phyloP scores from a whole-genome alignment of 2,329 filamentous ascomycete genomes.

The Fusarium pseudograminearum region DNA sequence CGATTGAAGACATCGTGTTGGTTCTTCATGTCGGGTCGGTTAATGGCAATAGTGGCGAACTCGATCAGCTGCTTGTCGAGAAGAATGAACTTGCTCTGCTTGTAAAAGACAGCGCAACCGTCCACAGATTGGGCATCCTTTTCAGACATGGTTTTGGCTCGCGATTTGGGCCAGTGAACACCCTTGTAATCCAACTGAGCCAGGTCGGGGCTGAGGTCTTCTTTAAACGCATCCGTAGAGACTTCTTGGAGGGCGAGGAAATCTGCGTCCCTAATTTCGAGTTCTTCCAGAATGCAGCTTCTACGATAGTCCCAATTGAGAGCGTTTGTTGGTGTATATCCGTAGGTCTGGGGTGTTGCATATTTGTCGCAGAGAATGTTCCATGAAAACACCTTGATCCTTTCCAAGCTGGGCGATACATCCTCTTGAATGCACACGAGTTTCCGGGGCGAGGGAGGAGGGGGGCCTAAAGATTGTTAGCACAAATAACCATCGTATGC shows the following conservation, averaged over 20 bases:
- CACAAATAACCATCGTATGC: background rate
- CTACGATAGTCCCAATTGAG: constrained; percentile 89
- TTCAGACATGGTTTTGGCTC: constrained; percentile 91
- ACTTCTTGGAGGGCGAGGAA: constrained; percentile 95
- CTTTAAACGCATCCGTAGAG: constrained; percentile 90
- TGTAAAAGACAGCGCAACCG: constrained; percentile 97
- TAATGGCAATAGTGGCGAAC: constrained; percentile 91
- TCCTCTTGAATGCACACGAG: constrained; percentile 83
- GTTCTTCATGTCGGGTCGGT: constrained; percentile 95
- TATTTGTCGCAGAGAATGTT: constrained; percentile 97
- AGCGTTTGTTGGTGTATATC: constrained; percentile 86
- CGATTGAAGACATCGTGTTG: constrained; percentile 98
- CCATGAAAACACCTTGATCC: constrained; percentile 89
- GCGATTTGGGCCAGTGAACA: constrained; percentile 89
- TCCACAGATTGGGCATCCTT: constrained; percentile 91
- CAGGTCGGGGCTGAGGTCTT: constrained; percentile 88
- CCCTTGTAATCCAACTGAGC: constrained; percentile 92
- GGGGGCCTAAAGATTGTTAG: constrained; percentile 69
- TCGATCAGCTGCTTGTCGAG: constrained; percentile 96
- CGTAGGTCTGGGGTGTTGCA: constrained; percentile 85
- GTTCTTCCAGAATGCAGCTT: constrained; percentile 84
- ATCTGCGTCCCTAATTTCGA: constrained; percentile 83
- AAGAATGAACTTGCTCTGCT: constrained; percentile 91
- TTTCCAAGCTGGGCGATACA: constrained; percentile 69
- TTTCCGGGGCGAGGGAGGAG: constrained; percentile 80